Conservation (phyloP, 148 eudicot species). For the Chenopodium berlandieri region DNA sequence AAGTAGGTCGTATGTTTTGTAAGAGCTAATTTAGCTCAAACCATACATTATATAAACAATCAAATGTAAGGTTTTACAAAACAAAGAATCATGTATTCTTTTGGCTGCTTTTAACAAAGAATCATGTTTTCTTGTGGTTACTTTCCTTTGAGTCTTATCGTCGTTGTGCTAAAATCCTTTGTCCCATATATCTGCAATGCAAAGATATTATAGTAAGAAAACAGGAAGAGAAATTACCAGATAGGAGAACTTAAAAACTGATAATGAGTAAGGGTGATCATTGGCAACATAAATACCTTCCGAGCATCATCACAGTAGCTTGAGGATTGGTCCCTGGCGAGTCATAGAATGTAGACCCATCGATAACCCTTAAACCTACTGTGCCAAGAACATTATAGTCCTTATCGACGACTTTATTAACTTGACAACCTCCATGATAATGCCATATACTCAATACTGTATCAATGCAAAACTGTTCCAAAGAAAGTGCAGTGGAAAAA, state of each 20-base stretch:
- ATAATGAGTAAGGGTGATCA: background rate
- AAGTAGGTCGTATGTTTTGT: constrained; percentile 1
- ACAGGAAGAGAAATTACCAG: background rate
- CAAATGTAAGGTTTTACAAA: constrained; percentile 10
- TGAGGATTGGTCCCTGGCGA: constrained; percentile 84
- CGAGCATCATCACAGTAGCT: constrained; percentile 84
- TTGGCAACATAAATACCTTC: constrained; percentile 45
- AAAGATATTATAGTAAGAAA: constrained; percentile 1
- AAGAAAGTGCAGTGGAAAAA: constrained; percentile 27
- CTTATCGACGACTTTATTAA: constrained; percentile 54
- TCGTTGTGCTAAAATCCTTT: constrained; percentile 42
- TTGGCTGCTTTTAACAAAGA: constrained; percentile 9
- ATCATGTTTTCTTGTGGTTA: constrained; percentile 16
- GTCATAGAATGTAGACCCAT: constrained; percentile 56
- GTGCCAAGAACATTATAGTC: constrained; percentile 58
- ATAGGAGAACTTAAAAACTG: background rate
- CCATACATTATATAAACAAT: constrained; percentile 8
- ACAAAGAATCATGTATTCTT: constrained; percentile 25
- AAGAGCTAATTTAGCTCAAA: constrained; percentile 4
- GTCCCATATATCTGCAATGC: constrained; percentile 55
- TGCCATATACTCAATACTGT: constrained; percentile 81
- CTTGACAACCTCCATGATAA: constrained; percentile 79
- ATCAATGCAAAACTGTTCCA: constrained; percentile 60
- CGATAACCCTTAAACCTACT: constrained; percentile 52
- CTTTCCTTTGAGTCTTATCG: constrained; percentile 8